Evolutionary conservation across 495 filamentous ascomycete species (phyloP), one percentile per base, ranked within the genome.

Genomic region (Cryomyces minteri): DNA sequence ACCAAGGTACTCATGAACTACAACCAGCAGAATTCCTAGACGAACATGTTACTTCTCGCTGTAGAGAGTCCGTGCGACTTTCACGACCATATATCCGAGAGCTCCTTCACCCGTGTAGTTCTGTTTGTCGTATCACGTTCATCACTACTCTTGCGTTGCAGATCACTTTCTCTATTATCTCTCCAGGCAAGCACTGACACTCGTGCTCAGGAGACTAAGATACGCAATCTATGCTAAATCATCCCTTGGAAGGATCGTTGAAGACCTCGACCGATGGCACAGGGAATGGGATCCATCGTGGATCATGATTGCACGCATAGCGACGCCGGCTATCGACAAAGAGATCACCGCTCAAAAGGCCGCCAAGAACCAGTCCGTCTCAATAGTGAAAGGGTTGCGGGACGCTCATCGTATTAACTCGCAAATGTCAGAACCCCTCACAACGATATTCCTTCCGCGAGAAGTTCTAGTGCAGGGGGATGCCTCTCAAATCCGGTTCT

Each of bases 231-330:
- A 37, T 37, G 36, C 48, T 4, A 60, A 58, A 44, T 31, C 48
- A n/a, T 25, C 5, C 31, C 48, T 62, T 2, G 50, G 56, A 36
- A 47, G 48, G 34, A 43, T 46, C 11, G 53, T 59, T 33, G 8
- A 49, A 14, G 55, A 60, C 29, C 43, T 62, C 0, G 48, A 52
- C 28, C 8, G 30, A 12, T 64, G 58, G 56, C 51, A 61, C 41
- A 41, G 46, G 28, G 33, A 46, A n/a, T 65, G 58, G 30, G 56
- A 65, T 50, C 52, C 61, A 4, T 50, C 52, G 4, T 65, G 59
- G 57, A 58, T 49, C 28, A 40, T 63, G 34, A 55, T 61, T 30
- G 31, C 58, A 41, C 45, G 40, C 14, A 48, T 57, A 1, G 41
- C 47, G 32, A 44, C 40, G 43, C 32, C 37, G 3, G 28, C 31